Base-by-base conservation (phyloP, 768 basidiomycete genomes). In the Ramaria sp. region DNA sequence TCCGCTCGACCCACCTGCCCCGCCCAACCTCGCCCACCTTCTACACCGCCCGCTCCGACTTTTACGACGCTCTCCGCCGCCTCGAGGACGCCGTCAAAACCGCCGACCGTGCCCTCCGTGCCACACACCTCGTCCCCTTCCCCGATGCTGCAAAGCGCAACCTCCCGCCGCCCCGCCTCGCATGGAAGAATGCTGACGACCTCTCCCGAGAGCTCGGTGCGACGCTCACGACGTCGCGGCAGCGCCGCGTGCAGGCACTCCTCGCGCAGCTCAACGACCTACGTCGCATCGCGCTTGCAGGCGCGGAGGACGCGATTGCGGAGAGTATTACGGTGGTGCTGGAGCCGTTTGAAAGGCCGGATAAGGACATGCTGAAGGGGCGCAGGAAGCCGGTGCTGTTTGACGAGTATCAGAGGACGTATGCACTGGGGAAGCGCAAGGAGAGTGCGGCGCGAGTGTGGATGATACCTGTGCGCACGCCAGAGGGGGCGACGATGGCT, bases 371-470 rank as follows among this genome's bases (percentile, higher is more conserved):
- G 27, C 73, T 69, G 57, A 66, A 71, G 46, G 69, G 72, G 46
- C 72, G 77, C 69, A 74, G 79, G 61, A 83, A 84, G 64, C 73
- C 74, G 7, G 78, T 82, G 37, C 66, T 72, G 24, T 70, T 90
- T 53, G 94, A 97, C 68, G 72, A 78, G 46, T 78, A 78, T 56
- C 91, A 91, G n/a, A 76, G 94, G 58, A 83, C 85, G n/a, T 90
- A 91, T 66, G 88, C 88, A 0, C 66, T 87, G 50, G 94, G 94
- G 39, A 80, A 82, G 70, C 78, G 94, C 62, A 98, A 98, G 72
- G 91, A 91, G 59, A 90, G 88, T 63, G 74, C 85, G 1, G 92
- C 94, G 37, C 80, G 91, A 39, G 92, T 94, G 9, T 98, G 94
- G 94, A 86, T 95, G 74, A 87, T 96, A 59, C 80, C 84, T 34